phyloP scores from a whole-genome alignment of 2,329 filamentous ascomycete species.

The Lachnellula subtilissima region DNA sequence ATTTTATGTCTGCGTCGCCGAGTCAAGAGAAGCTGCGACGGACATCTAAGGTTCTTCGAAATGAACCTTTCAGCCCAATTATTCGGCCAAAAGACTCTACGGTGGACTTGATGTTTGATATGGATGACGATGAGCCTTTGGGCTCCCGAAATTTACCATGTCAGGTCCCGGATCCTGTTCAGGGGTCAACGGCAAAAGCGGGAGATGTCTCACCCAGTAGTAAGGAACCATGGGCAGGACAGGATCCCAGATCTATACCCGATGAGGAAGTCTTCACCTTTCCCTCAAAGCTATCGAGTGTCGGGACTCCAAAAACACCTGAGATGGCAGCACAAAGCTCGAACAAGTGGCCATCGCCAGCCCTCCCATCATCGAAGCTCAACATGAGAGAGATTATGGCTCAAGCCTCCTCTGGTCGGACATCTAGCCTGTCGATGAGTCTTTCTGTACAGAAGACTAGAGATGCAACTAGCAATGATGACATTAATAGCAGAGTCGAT shows the following conservation, averaged over 20 bases:
- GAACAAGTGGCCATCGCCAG: constrained; percentile 31
- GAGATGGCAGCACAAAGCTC: constrained; percentile 2
- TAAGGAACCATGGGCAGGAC: constrained; percentile 14
- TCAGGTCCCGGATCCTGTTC: constrained; percentile 4
- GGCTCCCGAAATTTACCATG: constrained; percentile 11
- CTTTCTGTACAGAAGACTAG: constrained; percentile 45
- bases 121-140: constrained; percentile 61
- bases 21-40: constrained; percentile 39
- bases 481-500: constrained; percentile 2
- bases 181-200: constrained; percentile 2
- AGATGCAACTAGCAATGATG: constrained; percentile 7
- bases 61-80: constrained; percentile 59
- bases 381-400: constrained; percentile 79
- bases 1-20: constrained; percentile 38
- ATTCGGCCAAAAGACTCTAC: constrained; percentile 64
- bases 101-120: constrained; percentile 83
- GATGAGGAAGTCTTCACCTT: constrained; percentile 5
- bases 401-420: constrained; percentile 51
- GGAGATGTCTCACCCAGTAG: constrained; percentile 1
- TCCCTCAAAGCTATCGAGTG: constrained; percentile 1
- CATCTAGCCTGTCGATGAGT: constrained; percentile 47
- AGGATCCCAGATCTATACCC: constrained; percentile 5
- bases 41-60: constrained; percentile 43
- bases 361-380: constrained; percentile 27
- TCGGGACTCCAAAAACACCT: not conserved